These are phyloP conservation scores for Orobanche coerulescens DNA, from an alignment of 257 asterid genomes.

Conservation along the genomic window DNA sequence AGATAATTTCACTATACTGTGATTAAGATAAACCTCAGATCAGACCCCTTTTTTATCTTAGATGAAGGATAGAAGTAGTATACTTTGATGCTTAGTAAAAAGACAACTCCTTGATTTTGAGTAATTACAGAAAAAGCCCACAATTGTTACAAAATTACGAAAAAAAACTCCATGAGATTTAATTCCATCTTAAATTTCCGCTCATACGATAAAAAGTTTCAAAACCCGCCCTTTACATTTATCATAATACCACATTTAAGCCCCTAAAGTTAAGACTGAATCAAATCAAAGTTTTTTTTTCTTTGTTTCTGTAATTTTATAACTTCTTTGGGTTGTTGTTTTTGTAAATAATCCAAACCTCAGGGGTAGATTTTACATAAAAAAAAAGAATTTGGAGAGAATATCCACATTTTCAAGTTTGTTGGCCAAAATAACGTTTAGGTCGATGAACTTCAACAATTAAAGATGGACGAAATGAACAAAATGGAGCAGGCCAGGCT, in stretches of 20 bases:
- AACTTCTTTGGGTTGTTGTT: too few species aligned
- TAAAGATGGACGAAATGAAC: conserved; percentile 38
- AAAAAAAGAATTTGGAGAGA: neutral
- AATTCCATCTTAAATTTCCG: neutral
- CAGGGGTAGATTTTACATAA: neutral
- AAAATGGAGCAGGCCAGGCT: conserved; percentile 45
- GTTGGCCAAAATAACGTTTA: conserved; percentile 9
- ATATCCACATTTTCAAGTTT: neutral
- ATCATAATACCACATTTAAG: too few species aligned
- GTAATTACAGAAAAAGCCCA: too few species aligned
- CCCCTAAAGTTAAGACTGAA: too few species aligned
- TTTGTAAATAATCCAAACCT: neutral
- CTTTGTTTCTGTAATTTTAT: too few species aligned
- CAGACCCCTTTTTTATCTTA: neutral
- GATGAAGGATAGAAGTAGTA: neutral
- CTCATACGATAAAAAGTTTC: neutral
- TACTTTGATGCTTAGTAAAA: neutral
- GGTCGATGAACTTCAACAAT: conserved; percentile 42
- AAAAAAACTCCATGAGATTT: too few species aligned
- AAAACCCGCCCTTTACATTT: neutral
- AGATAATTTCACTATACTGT: neutral
- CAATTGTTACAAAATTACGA: too few species aligned
- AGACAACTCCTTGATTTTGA: too few species aligned
- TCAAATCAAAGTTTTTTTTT: too few species aligned
- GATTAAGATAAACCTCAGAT: neutral